Base-by-base conservation (phyloP, 2,329 filamentous ascomycete genomes). In the Tolypocladium album region DNA sequence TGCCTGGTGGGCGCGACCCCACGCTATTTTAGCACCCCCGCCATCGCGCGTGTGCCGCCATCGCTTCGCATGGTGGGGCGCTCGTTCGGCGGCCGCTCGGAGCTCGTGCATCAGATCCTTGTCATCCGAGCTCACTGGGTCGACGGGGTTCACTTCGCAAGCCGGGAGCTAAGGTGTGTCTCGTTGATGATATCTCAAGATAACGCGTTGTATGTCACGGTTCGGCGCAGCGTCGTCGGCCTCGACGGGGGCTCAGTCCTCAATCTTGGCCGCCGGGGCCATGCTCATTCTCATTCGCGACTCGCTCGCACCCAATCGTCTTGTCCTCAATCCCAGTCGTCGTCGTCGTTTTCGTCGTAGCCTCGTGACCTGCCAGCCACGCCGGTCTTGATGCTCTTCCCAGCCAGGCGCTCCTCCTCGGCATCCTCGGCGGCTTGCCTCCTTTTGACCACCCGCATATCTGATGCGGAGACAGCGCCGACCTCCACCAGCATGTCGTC, bases 401-500 rank as follows among this genome's bases (percentile, higher is more conserved):
- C 67, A 38, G 70, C 72, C 53, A 82, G 70, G 53, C 78, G 78
- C 65, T 85, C 82, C 67, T 87, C 82, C 65, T 84, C 80, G 56
- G 78, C 82, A 50, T 87, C 85, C 62, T 86, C 81, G 1, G 83
- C 82, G 17, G 79, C 79, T 63, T 82, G 78, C 67, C 80, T 80
- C 64, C 82, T 78, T 75, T 86, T 85, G 38, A 83, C 78, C 42
- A 97, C 79, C 59, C 94, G 86, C 74, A 90, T 82, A 71, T 99
- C 94, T 60, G 86, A 88, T 57, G 87, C 81, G 58, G 86, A 83
- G 20, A 97, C 78, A 1, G 92, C 93, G 3, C 92, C 92, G 43
- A 95, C 79, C 56, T 92, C 88, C 2, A 97, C 82, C 43, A 99
- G 77, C 47, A 97, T 72, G 65, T 87, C 84, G 71, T 97, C 92